Percentiles rank a stretch among this genome's conserved stretches.
Evolutionary conservation across 805 yeast genomes (phyloP).

Genomic region (Candida nonsorbophila): DNA sequence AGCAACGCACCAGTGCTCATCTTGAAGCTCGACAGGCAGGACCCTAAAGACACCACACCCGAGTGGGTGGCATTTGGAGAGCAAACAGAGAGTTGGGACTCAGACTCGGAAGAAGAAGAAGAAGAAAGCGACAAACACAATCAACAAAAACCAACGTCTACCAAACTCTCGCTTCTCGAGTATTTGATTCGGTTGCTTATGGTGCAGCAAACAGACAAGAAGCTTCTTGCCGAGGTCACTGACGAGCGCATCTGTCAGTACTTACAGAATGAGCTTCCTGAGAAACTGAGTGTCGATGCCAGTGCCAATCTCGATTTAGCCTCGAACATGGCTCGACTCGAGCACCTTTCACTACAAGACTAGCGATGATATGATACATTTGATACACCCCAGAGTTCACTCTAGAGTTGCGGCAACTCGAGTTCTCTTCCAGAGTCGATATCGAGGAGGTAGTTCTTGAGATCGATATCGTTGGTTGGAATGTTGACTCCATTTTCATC

Average conservation of each 20-base stretch:
- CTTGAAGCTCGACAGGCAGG: conserved; percentile 35
- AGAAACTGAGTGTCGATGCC: not conserved
- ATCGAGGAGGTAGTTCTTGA: no score
- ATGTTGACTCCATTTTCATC: no score
- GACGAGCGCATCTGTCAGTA: conserved; percentile 65
- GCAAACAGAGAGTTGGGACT: conserved; percentile 10
- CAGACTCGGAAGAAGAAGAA: conserved; percentile 1
- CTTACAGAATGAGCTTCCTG: conserved; percentile 47
- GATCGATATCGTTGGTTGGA: no score
- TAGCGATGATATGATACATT: no score
- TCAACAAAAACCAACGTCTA: conserved; percentile 6
- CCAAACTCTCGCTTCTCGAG: conserved; percentile 54
- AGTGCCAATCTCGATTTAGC: conserved; percentile 10
- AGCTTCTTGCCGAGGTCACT: conserved; percentile 45
- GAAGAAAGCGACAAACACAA: conserved; percentile 3
- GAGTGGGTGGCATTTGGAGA: conserved; percentile 53
- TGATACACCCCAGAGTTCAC: no score
- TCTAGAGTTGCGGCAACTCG: no score
- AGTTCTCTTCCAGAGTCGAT: no score
- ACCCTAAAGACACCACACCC: no score
- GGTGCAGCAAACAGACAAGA: conserved; percentile 56
- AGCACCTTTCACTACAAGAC: no score
- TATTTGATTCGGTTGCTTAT: conserved; percentile 56
- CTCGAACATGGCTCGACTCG: conserved; percentile 29
- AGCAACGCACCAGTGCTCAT: conserved; percentile 62